phyloP scores from a whole-genome alignment of 257 asterid species.

The Gentiana dahurica region DNA sequence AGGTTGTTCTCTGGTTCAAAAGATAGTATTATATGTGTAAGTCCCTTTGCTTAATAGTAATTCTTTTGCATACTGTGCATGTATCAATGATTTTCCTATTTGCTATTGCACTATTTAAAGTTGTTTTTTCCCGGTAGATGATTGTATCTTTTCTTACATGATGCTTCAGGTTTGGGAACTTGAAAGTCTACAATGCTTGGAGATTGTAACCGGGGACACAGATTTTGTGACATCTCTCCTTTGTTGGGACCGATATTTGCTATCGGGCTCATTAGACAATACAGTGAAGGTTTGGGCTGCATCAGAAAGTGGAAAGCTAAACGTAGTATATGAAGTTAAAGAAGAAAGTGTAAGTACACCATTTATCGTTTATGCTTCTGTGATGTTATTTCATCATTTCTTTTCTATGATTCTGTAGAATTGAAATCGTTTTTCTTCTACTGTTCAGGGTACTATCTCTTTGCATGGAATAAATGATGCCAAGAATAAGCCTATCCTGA shows the following conservation, averaged over 20 bases:
- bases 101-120: too few species aligned
- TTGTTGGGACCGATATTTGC: constrained; percentile 41
- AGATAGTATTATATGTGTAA: too few species aligned
- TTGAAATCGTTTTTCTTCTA: constrained; percentile 12
- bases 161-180: constrained; percentile 22
- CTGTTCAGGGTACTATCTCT: constrained; percentile 14
- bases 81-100: too few species aligned
- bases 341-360: constrained; percentile 17
- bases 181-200: constrained; percentile 44
- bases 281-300: constrained; percentile 49
- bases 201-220: constrained; percentile 37
- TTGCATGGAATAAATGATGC: constrained; percentile 35
- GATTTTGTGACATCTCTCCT: constrained; percentile 37
- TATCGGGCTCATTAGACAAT: constrained; percentile 57
- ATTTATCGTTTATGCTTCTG: background rate
- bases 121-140: too few species aligned
- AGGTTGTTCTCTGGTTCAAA: too few species aligned
- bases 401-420: constrained; percentile 31
- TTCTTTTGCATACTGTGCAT: too few species aligned
- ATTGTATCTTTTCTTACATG: too few species aligned
- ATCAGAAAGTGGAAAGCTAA: constrained; percentile 32
- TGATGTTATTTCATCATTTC: constrained; percentile 7
- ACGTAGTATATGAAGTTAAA: constrained; percentile 26
- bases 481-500: constrained; percentile 29
- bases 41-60: too few species aligned